Evolutionary conservation across 345 rosid genomes (phyloP).

Genomic region (Carallia brachiata): DNA sequence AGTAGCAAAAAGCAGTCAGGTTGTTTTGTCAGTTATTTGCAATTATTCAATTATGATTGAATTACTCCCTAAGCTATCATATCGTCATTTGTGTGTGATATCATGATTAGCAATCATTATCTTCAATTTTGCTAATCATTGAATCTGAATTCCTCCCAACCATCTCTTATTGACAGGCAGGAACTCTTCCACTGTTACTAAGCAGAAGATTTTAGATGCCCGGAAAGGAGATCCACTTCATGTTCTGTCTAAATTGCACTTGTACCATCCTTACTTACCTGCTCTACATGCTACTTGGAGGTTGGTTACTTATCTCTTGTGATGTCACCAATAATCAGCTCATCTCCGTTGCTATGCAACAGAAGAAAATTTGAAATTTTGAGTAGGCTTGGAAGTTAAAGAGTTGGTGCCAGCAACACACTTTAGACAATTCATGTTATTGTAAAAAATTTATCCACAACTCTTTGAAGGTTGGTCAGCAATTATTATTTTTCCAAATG

Average conservation of each 20-base stretch:
- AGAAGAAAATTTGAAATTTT: background rate
- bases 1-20: background rate
- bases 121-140: slow-evolving; percentile 6
- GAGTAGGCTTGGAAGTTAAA: background rate
- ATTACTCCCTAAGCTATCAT: no score
- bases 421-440: background rate
- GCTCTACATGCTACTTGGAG: slow-evolving; percentile 46
- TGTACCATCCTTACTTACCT: slow-evolving; percentile 39
- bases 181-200: slow-evolving; percentile 23
- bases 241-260: slow-evolving; percentile 16
- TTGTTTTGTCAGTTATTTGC: background rate
- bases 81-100: background rate
- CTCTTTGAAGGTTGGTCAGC: no score
- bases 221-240: slow-evolving; percentile 21
- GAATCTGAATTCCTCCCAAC: background rate
- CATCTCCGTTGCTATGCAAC: background rate
- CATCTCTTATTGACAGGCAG: slow-evolving; percentile 28
- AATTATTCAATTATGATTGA: background rate
- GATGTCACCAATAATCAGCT: background rate
- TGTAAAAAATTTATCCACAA: no score
- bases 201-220: slow-evolving; percentile 18
- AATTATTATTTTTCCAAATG: no score
- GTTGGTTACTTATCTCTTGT: slow-evolving; percentile 35
- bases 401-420: background rate
- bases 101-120: background rate